phyloP scores from a whole-genome alignment of 805 yeast species.

The Grigorovia humatica region DNA sequence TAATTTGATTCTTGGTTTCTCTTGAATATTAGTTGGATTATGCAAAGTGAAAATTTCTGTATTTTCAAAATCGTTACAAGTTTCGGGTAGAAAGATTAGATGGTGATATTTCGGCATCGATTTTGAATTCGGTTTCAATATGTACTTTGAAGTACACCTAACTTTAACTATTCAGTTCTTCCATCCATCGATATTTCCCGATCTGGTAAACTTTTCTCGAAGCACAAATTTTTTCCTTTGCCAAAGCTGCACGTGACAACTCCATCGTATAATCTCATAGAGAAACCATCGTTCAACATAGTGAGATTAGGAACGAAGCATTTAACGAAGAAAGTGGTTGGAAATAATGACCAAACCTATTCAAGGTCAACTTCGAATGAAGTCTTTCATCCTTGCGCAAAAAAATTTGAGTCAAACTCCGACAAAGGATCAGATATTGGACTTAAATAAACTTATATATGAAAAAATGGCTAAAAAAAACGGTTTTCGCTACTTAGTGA shows the following conservation, averaged over 20 bases:
- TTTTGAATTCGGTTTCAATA: background rate
- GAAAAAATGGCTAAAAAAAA: too few species aligned
- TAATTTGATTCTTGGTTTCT: conserved; percentile 12
- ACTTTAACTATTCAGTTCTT: too few species aligned
- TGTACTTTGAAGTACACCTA: too few species aligned
- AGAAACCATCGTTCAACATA: too few species aligned
- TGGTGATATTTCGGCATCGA: background rate
- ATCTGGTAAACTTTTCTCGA: background rate
- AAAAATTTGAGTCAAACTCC: background rate
- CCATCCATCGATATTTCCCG: background rate
- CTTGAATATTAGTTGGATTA: conserved; percentile 19
- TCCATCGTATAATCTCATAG: too few species aligned
- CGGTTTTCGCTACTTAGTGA: background rate
- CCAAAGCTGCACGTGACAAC: background rate
- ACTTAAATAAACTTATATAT: background rate
- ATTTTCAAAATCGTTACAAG: background rate
- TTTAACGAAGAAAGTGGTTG: too few species aligned
- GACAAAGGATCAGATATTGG: background rate
- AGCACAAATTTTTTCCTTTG: background rate
- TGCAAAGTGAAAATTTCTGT: conserved; percentile 17
- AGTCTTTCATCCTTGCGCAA: too few species aligned
- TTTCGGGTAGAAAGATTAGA: conserved; percentile 3
- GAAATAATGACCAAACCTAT: too few species aligned
- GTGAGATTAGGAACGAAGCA: too few species aligned
- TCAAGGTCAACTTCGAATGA: too few species aligned